A percentile compares a stretch with the other conserved stretches of the same genome.
These are phyloP conservation scores for Colletotrichum gigasporum DNA, from an alignment of 2,329 filamentous ascomycete species.

Conservation along the genomic window DNA sequence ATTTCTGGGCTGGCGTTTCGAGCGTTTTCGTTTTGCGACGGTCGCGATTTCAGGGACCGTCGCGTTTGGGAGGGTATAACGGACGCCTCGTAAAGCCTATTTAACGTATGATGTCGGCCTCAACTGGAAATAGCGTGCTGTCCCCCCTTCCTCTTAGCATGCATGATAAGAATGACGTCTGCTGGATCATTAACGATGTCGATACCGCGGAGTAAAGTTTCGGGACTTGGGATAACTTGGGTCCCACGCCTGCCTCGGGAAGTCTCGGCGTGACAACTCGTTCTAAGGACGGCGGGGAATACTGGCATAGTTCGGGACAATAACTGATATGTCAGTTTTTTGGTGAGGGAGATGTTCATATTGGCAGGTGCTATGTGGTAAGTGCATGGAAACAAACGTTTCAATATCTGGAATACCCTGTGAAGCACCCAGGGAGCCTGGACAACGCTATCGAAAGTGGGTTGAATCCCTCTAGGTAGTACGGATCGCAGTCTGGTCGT, in stretches of 20 bases:
- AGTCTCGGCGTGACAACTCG: neutral
- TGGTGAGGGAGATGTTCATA: too few species aligned
- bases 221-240: neutral
- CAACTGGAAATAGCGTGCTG: neutral
- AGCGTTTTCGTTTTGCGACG: neutral
- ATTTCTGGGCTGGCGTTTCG: neutral
- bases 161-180: constrained; percentile 2
- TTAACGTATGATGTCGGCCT: neutral
- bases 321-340: too few species aligned
- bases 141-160: too few species aligned
- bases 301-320: too few species aligned
- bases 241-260: neutral
- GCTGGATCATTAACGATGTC: neutral
- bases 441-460: too few species aligned
- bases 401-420: too few species aligned
- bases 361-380: too few species aligned
- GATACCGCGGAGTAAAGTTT: neutral
- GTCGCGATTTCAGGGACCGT: neutral
- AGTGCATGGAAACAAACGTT: too few species aligned
- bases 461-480: too few species aligned
- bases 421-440: too few species aligned
- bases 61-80: neutral
- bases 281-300: neutral
- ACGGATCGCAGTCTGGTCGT: too few species aligned
- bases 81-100: neutral